Conservation (phyloP, 495 filamentous ascomycete genomes). For the Neurospora tetraspora region DNA sequence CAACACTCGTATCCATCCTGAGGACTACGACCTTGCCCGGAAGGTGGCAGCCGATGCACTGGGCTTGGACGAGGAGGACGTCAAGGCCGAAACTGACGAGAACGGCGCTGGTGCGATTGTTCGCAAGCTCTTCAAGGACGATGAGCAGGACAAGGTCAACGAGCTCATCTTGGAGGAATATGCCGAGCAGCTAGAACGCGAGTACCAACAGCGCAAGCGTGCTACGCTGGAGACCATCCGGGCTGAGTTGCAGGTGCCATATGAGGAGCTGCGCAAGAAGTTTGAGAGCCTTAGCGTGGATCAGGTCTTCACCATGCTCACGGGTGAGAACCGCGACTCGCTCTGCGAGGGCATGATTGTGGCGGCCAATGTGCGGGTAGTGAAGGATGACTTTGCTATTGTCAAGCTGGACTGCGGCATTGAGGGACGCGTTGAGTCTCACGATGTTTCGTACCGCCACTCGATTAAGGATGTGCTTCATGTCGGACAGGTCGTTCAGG, state of each 20-base stretch:
- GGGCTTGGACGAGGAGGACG: slow-evolving; percentile 93
- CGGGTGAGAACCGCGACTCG: slow-evolving; percentile 80
- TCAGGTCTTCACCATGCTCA: slow-evolving; percentile 94
- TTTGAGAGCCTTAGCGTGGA: slow-evolving; percentile 62
- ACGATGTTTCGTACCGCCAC: slow-evolving; percentile 56
- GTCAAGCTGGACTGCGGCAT: slow-evolving; percentile 90
- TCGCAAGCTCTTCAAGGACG: slow-evolving; percentile 81
- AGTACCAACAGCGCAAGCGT: slow-evolving; percentile 87
- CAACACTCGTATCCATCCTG: slow-evolving; percentile 92
- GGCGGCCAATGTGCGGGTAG: slow-evolving; percentile 75
- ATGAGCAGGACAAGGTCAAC: slow-evolving; percentile 88
- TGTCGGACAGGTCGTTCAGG: slow-evolving; percentile 71
- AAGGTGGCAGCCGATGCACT: slow-evolving; percentile 98
- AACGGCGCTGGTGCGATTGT: slow-evolving; percentile 82
- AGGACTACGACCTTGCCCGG: slow-evolving; percentile 93
- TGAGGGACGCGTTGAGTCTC: slow-evolving; percentile 70
- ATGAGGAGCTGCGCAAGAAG: slow-evolving; percentile 82
- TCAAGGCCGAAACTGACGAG: slow-evolving; percentile 85
- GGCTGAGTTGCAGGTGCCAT: slow-evolving; percentile 82
- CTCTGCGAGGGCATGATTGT: slow-evolving; percentile 83
- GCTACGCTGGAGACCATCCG: slow-evolving; percentile 95
- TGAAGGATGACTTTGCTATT: slow-evolving; percentile 85
- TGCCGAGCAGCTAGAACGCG: slow-evolving; percentile 86
- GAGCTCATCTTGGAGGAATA: slow-evolving; percentile 95
- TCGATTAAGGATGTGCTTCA: slow-evolving; percentile 50